Base-by-base conservation (phyloP, 495 filamentous ascomycete genomes). In the Opeltia flavorubescens region DNA sequence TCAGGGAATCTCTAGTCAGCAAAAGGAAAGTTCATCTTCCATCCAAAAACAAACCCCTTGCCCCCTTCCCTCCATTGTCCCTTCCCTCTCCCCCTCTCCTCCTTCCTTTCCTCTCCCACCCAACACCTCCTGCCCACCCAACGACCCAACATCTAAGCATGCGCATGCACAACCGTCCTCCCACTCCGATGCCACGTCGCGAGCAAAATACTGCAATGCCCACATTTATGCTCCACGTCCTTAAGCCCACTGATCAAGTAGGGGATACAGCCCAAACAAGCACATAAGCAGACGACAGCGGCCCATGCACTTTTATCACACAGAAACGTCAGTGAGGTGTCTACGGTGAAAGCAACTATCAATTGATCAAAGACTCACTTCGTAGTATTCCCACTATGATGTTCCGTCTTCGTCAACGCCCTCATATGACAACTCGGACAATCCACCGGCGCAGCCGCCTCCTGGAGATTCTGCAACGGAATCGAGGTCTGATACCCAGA, bases 131-230 rank as follows among this genome's bases (percentile, higher is more conserved):
- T 31, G 6, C 29, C 29, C 29, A 13, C 29, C 29, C 29, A 31
- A 3, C 26, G 26, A 43, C 20, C 5, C 5, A 0, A 23, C 20
- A 27, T 9, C 29, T 25, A 51, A 28, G 28, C 50, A 38, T 53
- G 51, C 48, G 59, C 55, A 46, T 71, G 60, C 7, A 75, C 64
- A 29, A 68, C 61, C 1, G 66, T 61, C 40, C 60, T 56, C 1
- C 72, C 72, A 49, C 68, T 73, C n/a, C 64, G 65, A 59, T 76
- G 70, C 67, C 68, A 75, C 1, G 57, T 67, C 4, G 70, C 71
- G 23, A 76, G 64, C 46, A 66, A 52, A 2, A 59, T 56, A 38
- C 65, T 62, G 47, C 72, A 76, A 17, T 66, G 57, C 4, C 69
- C 70, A 44, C 72, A 76, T 27, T 63, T 62, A 50, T 76, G 72